Percentiles rank a stretch among this genome's conserved stretches.
Conservation (phyloP, 176 grass and related monocot genomes). For the Musa troglodytarum region DNA sequence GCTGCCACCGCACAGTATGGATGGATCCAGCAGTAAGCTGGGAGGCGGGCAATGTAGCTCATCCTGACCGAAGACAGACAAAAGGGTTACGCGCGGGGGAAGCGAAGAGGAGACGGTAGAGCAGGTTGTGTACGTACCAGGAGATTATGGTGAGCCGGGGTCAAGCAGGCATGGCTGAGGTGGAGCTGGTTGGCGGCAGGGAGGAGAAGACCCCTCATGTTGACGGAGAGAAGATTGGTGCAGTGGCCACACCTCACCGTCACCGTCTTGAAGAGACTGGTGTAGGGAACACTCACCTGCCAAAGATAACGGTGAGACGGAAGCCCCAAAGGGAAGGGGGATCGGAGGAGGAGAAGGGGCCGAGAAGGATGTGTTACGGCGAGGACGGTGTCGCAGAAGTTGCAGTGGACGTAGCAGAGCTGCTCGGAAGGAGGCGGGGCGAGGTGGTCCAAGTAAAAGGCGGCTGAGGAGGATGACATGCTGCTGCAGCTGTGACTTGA, state of each 20-base stretch:
- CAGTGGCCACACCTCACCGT: constrained; percentile 92
- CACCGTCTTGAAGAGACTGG: constrained; percentile 87
- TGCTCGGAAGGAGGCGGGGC: constrained; percentile 53
- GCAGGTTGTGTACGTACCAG: constrained; percentile 22
- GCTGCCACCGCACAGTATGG: neutral
- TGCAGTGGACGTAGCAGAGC: constrained; percentile 99
- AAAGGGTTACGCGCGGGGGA: neutral
- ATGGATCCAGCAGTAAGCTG: constrained; percentile 48
- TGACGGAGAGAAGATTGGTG: constrained; percentile 82
- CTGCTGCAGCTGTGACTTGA: constrained; percentile 22
- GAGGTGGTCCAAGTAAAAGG: constrained; percentile 64
- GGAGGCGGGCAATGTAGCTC: constrained; percentile 43
- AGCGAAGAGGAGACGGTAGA: neutral
- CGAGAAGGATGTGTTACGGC: constrained; percentile 34
- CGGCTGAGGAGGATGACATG: constrained; percentile 68
- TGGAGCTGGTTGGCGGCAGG: constrained; percentile 57
- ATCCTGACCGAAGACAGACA: constrained; percentile 33
- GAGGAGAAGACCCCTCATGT: constrained; percentile 65
- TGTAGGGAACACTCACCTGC: constrained; percentile 90
- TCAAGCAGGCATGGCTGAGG: constrained; percentile 56
- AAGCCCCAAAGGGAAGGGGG: neutral
- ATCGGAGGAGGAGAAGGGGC: no score
- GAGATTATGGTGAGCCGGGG: constrained; percentile 50
- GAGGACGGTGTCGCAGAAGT: constrained; percentile 95
- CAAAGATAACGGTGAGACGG: neutral